Conservation (phyloP, 2,329 filamentous ascomycete species). For the Stagonosporopsis chrysanthemi region DNA sequence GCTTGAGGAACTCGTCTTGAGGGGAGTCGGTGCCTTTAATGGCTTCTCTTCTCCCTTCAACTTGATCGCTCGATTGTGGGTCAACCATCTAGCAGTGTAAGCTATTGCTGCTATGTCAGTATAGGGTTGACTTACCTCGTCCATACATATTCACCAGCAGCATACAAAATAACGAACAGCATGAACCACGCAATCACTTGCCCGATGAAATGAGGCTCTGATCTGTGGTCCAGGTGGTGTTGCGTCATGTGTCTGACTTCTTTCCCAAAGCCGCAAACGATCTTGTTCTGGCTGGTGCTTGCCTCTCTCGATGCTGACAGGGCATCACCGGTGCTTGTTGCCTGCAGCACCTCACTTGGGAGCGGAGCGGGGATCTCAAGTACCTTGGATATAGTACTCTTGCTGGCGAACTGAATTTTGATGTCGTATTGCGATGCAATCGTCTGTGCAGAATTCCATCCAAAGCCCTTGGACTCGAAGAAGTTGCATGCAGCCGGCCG, state of each 20-base stretch:
- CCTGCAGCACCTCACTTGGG: slow-evolving; percentile 28
- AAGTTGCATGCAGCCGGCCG: slow-evolving; percentile 32
- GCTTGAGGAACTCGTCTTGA: background rate
- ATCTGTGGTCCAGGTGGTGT: background rate
- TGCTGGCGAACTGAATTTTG: slow-evolving; percentile 35
- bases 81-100: slow-evolving; percentile 21
- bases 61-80: slow-evolving; percentile 24
- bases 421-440: slow-evolving; percentile 33
- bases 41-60: slow-evolving; percentile 35
- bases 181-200: slow-evolving; percentile 30
- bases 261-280: slow-evolving; percentile 36
- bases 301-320: slow-evolving; percentile 1
- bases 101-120: background rate
- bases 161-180: slow-evolving; percentile 26
- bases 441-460: slow-evolving; percentile 34
- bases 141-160: slow-evolving; percentile 31
- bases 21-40: slow-evolving; percentile 14
- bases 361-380: slow-evolving; percentile 29
- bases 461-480: slow-evolving; percentile 29
- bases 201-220: slow-evolving; percentile 26
- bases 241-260: slow-evolving; percentile 29
- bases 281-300: slow-evolving; percentile 26
- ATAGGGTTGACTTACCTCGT: slow-evolving; percentile 22
- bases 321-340: slow-evolving; percentile 22
- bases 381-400: slow-evolving; percentile 29